These are phyloP conservation scores for Camellia oleifera DNA, from an alignment of 179 eudicot species.

Conservation along the genomic window DNA sequence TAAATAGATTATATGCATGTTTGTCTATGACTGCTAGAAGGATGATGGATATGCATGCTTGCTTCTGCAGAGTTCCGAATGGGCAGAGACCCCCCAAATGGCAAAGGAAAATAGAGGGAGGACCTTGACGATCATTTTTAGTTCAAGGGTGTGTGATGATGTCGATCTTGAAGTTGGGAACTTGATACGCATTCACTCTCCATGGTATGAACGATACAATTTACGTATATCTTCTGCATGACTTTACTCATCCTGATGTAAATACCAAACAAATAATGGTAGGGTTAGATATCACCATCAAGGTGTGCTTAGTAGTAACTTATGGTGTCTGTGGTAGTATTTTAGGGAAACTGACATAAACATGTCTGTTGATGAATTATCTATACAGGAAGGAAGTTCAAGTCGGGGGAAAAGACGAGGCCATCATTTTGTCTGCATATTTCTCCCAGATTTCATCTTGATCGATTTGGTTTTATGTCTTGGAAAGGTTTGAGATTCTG, in stretches of 20 bases:
- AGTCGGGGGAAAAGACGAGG: conserved; percentile 43
- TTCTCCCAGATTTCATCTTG: conserved; percentile 49
- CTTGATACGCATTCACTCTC: conserved; percentile 59
- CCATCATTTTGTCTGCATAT: conserved; percentile 52
- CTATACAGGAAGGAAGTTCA: conserved; percentile 75
- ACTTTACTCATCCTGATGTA: neutral
- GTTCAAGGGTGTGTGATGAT: conserved; percentile 60
- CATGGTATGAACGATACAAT: conserved; percentile 56
- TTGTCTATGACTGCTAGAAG: neutral
- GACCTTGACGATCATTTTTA: conserved; percentile 63
- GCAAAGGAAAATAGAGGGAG: conserved; percentile 28
- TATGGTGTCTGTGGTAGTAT: neutral
- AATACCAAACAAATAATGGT: neutral
- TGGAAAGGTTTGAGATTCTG: conserved; percentile 1
- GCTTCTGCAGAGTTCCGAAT: conserved; percentile 44
- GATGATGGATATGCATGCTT: conserved; percentile 10
- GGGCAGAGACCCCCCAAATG: conserved; percentile 29
- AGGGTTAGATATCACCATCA: neutral
- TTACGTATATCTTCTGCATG: neutral
- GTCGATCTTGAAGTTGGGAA: conserved; percentile 78
- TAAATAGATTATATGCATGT: neutral
- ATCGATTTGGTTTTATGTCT: conserved; percentile 16
- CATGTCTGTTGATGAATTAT: neutral
- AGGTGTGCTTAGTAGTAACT: neutral
- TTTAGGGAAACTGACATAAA: neutral